phyloP scores from a whole-genome alignment of 2,329 filamentous ascomycete genomes.

The Diatrype stigma region DNA sequence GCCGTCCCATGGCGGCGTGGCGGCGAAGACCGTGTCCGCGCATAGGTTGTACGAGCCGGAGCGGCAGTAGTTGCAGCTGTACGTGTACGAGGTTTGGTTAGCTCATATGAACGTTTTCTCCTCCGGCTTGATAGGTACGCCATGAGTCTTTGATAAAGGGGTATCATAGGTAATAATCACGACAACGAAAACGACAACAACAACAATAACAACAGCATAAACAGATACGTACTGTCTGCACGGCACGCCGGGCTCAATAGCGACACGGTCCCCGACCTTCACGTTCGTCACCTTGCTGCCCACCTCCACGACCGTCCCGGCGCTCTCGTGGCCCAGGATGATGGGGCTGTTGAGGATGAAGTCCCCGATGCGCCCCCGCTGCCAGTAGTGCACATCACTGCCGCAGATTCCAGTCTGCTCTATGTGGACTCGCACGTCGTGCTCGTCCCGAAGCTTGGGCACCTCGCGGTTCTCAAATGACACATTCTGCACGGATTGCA shows the following conservation, averaged over 20 bases:
- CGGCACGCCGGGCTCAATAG: slow-evolving; percentile 45
- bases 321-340: slow-evolving; percentile 43
- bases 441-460: slow-evolving; percentile 33
- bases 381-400: slow-evolving; percentile 43
- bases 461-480: slow-evolving; percentile 39
- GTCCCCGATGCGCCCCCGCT: slow-evolving; percentile 42
- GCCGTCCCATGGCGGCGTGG: slow-evolving; percentile 45
- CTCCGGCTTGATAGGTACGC: too few species aligned
- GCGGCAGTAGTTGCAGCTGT: slow-evolving; percentile 38
- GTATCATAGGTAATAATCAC: too few species aligned
- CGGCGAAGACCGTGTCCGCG: slow-evolving; percentile 42
- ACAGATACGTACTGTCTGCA: slow-evolving; percentile 26
- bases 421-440: slow-evolving; percentile 41
- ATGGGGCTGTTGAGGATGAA: slow-evolving; percentile 41
- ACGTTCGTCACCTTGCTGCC: slow-evolving; percentile 38
- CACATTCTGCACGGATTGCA: slow-evolving; percentile 40
- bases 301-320: slow-evolving; percentile 37
- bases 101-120: too few species aligned
- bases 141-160: too few species aligned
- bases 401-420: slow-evolving; percentile 45
- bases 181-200: too few species aligned
- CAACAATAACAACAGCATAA: too few species aligned
- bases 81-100: too few species aligned
- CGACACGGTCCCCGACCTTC: slow-evolving; percentile 40
- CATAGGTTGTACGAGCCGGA: slow-evolving; percentile 38